A percentile compares a stretch with the other conserved stretches of the same genome.
These are phyloP conservation scores for Phytophthora citricola DNA, from an alignment of 352 stramenopile genomes.

Conservation along the genomic window DNA sequence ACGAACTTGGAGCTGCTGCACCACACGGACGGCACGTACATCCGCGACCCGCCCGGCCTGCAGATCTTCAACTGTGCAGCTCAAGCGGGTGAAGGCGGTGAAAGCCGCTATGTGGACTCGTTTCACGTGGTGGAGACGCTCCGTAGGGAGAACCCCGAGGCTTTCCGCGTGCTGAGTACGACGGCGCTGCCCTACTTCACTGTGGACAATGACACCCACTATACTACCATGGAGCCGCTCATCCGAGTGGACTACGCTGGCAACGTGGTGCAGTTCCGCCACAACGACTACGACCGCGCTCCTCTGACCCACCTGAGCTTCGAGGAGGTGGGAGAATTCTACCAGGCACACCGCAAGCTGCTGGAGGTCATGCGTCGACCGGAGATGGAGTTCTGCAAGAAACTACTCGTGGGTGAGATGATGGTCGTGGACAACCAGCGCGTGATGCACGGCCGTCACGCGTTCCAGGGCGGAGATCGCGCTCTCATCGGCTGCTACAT, in stretches of 20 bases:
- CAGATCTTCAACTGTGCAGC: conserved; percentile 92
- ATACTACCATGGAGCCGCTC: conserved; percentile 83
- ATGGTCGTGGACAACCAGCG: conserved; percentile 90
- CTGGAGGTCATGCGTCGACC: conserved; percentile 69
- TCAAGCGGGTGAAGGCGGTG: conserved; percentile 73
- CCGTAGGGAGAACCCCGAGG: conserved; percentile 54
- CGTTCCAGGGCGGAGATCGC: conserved; percentile 78
- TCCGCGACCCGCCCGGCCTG: conserved; percentile 83
- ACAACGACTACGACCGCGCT: conserved; percentile 90
- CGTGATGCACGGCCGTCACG: conserved; percentile 83
- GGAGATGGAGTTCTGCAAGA: conserved; percentile 64
- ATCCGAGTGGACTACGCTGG: conserved; percentile 75
- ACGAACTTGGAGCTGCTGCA: conserved; percentile 86
- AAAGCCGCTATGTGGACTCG: conserved; percentile 83
- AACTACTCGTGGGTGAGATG: conserved; percentile 84
- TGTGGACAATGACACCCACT: conserved; percentile 76
- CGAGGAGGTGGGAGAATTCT: conserved; percentile 76
- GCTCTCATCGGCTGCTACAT: conserved; percentile 91
- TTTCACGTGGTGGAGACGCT: conserved; percentile 83
- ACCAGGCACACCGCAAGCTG: conserved; percentile 75
- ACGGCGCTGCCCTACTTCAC: conserved; percentile 82
- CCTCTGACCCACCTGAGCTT: conserved; percentile 82
- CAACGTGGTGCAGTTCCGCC: conserved; percentile 85
- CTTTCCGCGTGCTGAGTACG: conserved; percentile 74
- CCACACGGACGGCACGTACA: conserved; percentile 91